Percentiles rank a stretch among this genome's conserved stretches.
These are phyloP conservation scores for Ustilago nuda DNA, from an alignment of 1,284 basidiomycete genomes.

Conservation along the genomic window DNA sequence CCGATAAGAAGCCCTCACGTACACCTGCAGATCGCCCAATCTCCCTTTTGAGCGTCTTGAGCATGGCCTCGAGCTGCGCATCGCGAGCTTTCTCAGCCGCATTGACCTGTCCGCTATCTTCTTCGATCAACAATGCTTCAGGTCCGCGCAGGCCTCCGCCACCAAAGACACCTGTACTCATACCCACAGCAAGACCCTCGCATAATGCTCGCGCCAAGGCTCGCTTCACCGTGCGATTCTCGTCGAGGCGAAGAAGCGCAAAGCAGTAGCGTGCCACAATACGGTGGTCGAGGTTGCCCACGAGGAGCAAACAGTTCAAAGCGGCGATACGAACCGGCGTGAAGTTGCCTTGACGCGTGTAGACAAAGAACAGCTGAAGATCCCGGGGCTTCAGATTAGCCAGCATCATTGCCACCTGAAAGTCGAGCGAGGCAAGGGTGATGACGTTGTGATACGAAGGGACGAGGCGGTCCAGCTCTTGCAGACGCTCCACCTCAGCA, in stretches of 20 bases:
- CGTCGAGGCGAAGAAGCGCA: slow-evolving; percentile 87
- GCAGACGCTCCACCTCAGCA: slow-evolving; percentile 81
- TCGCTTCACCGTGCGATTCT: slow-evolving; percentile 83
- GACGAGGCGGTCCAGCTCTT: slow-evolving; percentile 93
- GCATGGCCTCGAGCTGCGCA: slow-evolving; percentile 73
- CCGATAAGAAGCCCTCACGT: slow-evolving; percentile 65
- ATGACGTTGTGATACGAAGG: slow-evolving; percentile 95
- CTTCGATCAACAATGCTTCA: slow-evolving; percentile 55
- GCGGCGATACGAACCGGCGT: slow-evolving; percentile 89
- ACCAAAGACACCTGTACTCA: slow-evolving; percentile 88
- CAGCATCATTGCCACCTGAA: slow-evolving; percentile 54
- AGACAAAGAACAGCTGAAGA: slow-evolving; percentile 82
- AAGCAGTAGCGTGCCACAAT: slow-evolving; percentile 87
- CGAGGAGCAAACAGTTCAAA: slow-evolving; percentile 91
- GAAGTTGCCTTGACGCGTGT: slow-evolving; percentile 82
- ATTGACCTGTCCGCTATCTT: slow-evolving; percentile 45
- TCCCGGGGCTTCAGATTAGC: slow-evolving; percentile 80
- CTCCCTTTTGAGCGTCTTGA: slow-evolving; percentile 64
- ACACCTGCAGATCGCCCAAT: slow-evolving; percentile 66
- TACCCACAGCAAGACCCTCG: slow-evolving; percentile 86
- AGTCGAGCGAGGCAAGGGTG: slow-evolving; percentile 76
- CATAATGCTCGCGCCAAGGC: slow-evolving; percentile 87
- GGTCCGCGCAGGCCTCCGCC: slow-evolving; percentile 44
- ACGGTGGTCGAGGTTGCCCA: slow-evolving; percentile 75
- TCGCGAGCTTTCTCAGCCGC: slow-evolving; percentile 69